Base-by-base conservation (phyloP, 106 monocot species). In the Dendrobium officinale region DNA sequence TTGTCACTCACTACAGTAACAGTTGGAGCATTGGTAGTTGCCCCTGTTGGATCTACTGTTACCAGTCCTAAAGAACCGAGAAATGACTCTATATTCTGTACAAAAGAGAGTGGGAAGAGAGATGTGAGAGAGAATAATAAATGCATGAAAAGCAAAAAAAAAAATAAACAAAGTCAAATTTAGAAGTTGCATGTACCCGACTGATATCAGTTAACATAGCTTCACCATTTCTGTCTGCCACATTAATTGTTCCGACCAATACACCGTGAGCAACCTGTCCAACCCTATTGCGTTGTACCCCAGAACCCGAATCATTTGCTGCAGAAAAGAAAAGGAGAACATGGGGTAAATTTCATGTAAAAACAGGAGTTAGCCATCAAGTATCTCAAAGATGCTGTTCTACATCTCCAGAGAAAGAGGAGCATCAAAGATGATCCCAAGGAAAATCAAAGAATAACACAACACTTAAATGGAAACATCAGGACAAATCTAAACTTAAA, bases 11-110 rank as follows among this genome's bases (percentile, higher is more conserved):
- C 86, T 55, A 56, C 77, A 61, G 42, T 68, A 79, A 76, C 45
- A 68, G 90, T 80, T 75, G 88, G 54, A 40, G 61, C 75, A 59
- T 83, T 83, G 45, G 79, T 78, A 75, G 72, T 73, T 47, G 70
- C 78, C 24, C 76, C 83, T 49, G 20, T 47, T 17, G 82, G 80
- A 68, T 58, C 51, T 55, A 47, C 15, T 49, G 77, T 78, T 47
- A 80, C 84, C 5, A 79, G 26, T 56, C 90, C 90, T 29, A 95
- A 56, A 83, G 95, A 90, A 83, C 72, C 85, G 51, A 95, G 70
- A 86, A 93, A 81, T 54, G 92, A 81, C 73, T 90, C 92, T 80
- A 95, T 81, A 85, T 89, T 80, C 95, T 95, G 83, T 27, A 81
- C 73, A 88, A 15, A n/a, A 79, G 16, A n/a, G 16, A 61, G 11